These are phyloP conservation scores for Straminergon stramineum DNA, from an alignment of 225 moss, liverwort and hornwort species.

Conservation along the genomic window DNA sequence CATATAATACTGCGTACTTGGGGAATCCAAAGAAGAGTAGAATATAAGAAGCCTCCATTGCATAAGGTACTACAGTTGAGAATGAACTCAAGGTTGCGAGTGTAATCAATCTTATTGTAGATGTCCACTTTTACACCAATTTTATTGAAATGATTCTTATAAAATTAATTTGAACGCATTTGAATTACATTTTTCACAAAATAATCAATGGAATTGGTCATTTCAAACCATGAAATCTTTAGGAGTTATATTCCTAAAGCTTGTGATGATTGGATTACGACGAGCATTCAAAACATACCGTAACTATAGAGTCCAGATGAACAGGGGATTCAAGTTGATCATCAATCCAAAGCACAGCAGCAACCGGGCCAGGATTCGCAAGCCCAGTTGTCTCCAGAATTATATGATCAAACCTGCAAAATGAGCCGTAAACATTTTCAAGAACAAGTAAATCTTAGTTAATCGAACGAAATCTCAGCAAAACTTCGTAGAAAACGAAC, in stretches of 20 bases:
- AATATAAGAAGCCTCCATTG: background rate
- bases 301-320: conserved; percentile 68
- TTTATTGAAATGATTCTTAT: too few relatives aligned
- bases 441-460: background rate
- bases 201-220: background rate
- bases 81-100: background rate
- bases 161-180: background rate
- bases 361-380: conserved; percentile 80
- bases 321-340: conserved; percentile 76
- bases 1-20: background rate
- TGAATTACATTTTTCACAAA: background rate
- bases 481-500: background rate
- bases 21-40: background rate
- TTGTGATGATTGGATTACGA: background rate
- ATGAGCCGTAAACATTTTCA: background rate
- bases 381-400: conserved; percentile 77
- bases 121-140: background rate
- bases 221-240: background rate
- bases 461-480: background rate
- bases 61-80: background rate
- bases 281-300: conserved; percentile 22
- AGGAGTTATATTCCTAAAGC: background rate
- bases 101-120: background rate
- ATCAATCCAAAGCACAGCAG: conserved; percentile 76
- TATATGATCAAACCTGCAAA: conserved; percentile 70